Percentiles rank a stretch among this genome's conserved stretches.
These are phyloP conservation scores for Gossypium ekmanianum DNA, from an alignment of 345 rosid genomes.

Conservation along the genomic window DNA sequence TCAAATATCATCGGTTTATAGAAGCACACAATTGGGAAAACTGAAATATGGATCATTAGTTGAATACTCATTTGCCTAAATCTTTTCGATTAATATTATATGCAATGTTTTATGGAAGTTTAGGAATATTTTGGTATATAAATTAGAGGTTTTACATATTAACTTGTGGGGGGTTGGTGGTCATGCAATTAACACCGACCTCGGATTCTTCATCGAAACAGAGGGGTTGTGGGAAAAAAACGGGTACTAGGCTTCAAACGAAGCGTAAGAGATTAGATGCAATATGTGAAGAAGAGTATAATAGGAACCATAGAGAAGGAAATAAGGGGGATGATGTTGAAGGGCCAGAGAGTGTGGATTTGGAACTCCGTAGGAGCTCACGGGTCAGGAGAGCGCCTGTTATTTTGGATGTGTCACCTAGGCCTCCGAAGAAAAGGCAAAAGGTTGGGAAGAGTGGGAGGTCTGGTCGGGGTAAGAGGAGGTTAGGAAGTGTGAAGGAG, in stretches of 20 bases:
- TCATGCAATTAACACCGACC: conserved; percentile 58
- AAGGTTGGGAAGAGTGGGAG: conserved; percentile 31
- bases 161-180: conserved; percentile 20
- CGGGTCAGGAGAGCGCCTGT: conserved; percentile 65
- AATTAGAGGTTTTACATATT: background rate
- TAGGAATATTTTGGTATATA: background rate
- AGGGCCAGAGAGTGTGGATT: conserved; percentile 27
- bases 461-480: conserved; percentile 15
- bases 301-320: conserved; percentile 57
- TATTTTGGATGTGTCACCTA: conserved; percentile 75
- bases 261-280: conserved; percentile 86
- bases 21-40: background rate
- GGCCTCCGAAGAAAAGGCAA: conserved; percentile 57
- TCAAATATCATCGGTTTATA: background rate
- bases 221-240: conserved; percentile 23
- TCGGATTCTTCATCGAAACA: conserved; percentile 40
- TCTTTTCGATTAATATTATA: background rate
- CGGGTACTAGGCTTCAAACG: conserved; percentile 54
- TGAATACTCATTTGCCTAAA: background rate
- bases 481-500: conserved; percentile 26
- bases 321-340: conserved; percentile 26
- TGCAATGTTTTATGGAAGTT: background rate
- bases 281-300: conserved; percentile 71
- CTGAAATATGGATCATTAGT: background rate
- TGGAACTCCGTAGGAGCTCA: conserved; percentile 72